Evolutionary conservation across 306 rosid genomes (phyloP), one percentile per base, ranked within the genome.

Genomic region (Pterocarpus macrocarpus): DNA sequence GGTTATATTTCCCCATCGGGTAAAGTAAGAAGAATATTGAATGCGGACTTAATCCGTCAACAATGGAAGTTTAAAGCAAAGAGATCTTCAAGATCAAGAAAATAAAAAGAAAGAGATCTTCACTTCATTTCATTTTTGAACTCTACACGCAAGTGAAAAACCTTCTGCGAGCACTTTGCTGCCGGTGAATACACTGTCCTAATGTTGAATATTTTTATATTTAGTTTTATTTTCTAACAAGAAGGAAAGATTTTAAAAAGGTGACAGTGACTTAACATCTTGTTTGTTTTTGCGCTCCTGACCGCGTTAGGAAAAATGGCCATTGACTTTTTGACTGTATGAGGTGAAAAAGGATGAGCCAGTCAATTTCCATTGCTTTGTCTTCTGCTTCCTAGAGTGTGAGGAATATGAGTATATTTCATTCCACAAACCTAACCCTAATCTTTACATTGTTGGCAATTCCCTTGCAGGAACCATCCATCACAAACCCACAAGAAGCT

Each of bases 401-500:
- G 76, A 30, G 47, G 8, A 43, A 43, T 2, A 30, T 43, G 49
- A 43, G 56, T 36, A 38, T 57, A 32, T 56, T 41, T 34, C 49
- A 56, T 34, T 57, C 39, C 10, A 44, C 14, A 71, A 69, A 64
- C 62, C 63, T 71, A 86, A 79, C 58, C 81, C 88, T 79, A 86
- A 69, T 73, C 17, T 59, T 45, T 55, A 53, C 53, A 70, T 14
- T 22, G 66, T 34, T 3, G 7, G 35, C 39, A 67, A 35, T 47
- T 5, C 9, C 10, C 16, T 73, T 66, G 67, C 89, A 93, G 99
- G 98, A 92, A 36, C 69, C 97, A 86, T 82, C 96, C 44, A 91
- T 92, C 58, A 32, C 88, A 83, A 92, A 89, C 80, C 89, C 82
- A 35, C 92, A 94, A 86, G 99, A 93, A 82, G 86, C 92, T 69